These are phyloP conservation scores for Aspergillus taichungensis DNA, from an alignment of 495 filamentous ascomycete species.

Conservation along the genomic window DNA sequence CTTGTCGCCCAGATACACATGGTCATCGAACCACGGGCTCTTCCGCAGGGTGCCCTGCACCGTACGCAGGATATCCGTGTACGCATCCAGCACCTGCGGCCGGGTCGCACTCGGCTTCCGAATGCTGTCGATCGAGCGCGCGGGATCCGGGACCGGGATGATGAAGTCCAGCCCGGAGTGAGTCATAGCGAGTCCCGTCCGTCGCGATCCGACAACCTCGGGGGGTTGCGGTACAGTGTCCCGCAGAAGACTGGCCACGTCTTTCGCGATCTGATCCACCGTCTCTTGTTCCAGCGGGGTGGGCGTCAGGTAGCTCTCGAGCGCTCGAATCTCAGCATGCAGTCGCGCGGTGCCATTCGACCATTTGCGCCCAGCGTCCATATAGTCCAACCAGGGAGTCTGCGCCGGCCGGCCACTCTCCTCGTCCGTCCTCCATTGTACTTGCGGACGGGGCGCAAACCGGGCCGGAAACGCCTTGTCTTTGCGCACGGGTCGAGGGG, in stretches of 20 bases:
- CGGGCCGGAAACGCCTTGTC: neutral
- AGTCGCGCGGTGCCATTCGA: conserved; percentile 20
- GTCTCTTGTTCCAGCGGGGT: conserved; percentile 23
- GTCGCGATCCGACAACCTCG: conserved; percentile 42
- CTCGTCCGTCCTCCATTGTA: conserved; percentile 12
- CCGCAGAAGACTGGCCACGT: conserved; percentile 16
- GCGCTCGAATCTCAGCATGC: conserved; percentile 38
- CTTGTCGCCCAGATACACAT: conserved; percentile 8
- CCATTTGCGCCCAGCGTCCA: conserved; percentile 1
- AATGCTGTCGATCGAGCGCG: conserved; percentile 8
- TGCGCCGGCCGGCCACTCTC: conserved; percentile 10
- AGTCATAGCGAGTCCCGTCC: conserved; percentile 42
- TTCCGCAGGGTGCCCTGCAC: conserved; percentile 15
- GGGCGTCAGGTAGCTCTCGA: conserved; percentile 35
- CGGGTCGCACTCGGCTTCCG: conserved; percentile 27
- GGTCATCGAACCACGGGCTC: conserved; percentile 5
- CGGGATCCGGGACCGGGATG: conserved; percentile 19
- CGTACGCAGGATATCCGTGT: conserved; percentile 12
- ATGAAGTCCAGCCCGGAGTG: conserved; percentile 45
- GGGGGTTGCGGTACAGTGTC: conserved; percentile 17
- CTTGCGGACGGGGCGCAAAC: neutral
- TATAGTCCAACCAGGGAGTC: conserved; percentile 24
- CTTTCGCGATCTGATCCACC: conserved; percentile 18
- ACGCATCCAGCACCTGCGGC: conserved; percentile 16
- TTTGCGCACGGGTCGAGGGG: neutral